These are phyloP conservation scores for Pythium aquatile DNA, from an alignment of 352 stramenopile species.

Conservation along the genomic window DNA sequence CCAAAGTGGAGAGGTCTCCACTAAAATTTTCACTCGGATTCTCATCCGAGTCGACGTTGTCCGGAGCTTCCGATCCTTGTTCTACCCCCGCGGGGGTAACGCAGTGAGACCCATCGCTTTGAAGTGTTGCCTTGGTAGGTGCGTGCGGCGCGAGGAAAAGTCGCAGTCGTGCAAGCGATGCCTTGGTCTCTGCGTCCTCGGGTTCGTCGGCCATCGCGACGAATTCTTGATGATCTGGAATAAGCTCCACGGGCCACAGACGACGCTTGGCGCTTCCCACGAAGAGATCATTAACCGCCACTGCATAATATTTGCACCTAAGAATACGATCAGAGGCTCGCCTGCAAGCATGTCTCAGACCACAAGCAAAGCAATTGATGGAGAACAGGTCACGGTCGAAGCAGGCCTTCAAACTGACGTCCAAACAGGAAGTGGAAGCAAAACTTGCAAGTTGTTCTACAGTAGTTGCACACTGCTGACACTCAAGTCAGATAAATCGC, in stretches of 20 bases:
- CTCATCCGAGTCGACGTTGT: not conserved
- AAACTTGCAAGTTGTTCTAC: not conserved
- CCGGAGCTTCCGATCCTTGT: not conserved
- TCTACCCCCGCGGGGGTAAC: not conserved
- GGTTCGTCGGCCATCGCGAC: slow-evolving; percentile 14
- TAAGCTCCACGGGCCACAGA: slow-evolving; percentile 2
- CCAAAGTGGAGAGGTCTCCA: slow-evolving; percentile 12
- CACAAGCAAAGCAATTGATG: no score
- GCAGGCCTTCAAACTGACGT: no score
- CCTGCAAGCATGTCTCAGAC: not conserved
- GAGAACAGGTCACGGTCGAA: no score
- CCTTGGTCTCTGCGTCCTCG: slow-evolving; percentile 14
- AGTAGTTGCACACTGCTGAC: no score
- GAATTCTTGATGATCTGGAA: not conserved
- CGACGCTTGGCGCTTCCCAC: not conserved
- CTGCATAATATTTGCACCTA: not conserved
- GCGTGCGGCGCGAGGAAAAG: slow-evolving; percentile 37
- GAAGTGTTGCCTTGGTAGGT: not conserved
- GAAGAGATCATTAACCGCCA: not conserved
- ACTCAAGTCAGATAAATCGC: slow-evolving; percentile 74
- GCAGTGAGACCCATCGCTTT: not conserved
- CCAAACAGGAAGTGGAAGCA: not conserved
- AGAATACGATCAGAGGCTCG: not conserved
- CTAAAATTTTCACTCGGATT: slow-evolving; percentile 8
- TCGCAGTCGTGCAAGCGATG: slow-evolving; percentile 33